These are phyloP conservation scores for Nelumbo lutea DNA, from an alignment of 164 flowering plant genomes.

Conservation along the genomic window DNA sequence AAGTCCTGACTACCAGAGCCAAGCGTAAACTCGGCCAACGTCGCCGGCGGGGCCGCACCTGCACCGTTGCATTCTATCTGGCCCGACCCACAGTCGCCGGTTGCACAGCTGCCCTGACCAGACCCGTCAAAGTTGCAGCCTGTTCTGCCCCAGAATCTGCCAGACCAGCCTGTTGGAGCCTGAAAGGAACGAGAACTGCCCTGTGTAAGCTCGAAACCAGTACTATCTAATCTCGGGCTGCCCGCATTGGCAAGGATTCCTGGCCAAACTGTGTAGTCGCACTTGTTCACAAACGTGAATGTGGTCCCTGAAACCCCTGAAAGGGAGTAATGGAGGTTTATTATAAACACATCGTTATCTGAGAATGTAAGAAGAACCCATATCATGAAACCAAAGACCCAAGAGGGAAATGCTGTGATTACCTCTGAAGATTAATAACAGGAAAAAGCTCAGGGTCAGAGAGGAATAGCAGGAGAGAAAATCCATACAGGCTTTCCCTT, in stretches of 20 bases:
- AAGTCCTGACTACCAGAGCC: slow-evolving; percentile 53
- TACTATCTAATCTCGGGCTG: slow-evolving; percentile 16
- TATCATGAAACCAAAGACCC: neutral
- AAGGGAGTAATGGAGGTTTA: neutral
- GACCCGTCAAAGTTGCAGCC: slow-evolving; percentile 68
- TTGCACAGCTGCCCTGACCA: slow-evolving; percentile 52
- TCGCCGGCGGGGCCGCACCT: slow-evolving; percentile 80
- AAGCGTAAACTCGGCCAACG: slow-evolving; percentile 85
- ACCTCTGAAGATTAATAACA: slow-evolving; percentile 11
- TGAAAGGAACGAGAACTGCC: slow-evolving; percentile 45
- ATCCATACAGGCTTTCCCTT: slow-evolving; percentile 1
- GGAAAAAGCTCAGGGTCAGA: slow-evolving; percentile 1
- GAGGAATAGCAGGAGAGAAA: neutral
- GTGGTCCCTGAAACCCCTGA: slow-evolving; percentile 49
- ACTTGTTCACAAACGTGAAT: slow-evolving; percentile 77
- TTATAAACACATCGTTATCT: neutral
- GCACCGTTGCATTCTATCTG: slow-evolving; percentile 66
- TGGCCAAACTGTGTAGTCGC: slow-evolving; percentile 83
- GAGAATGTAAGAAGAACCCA: slow-evolving; percentile 1
- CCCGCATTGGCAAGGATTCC: slow-evolving; percentile 63
- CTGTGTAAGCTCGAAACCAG: slow-evolving; percentile 66
- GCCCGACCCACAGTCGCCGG: slow-evolving; percentile 82
- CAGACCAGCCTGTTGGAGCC: slow-evolving; percentile 87
- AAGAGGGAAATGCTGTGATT: neutral
- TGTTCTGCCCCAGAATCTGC: slow-evolving; percentile 87